Evolutionary conservation across 2,329 filamentous ascomycete species (phyloP).

Genomic region (Beauveria varroae): DNA sequence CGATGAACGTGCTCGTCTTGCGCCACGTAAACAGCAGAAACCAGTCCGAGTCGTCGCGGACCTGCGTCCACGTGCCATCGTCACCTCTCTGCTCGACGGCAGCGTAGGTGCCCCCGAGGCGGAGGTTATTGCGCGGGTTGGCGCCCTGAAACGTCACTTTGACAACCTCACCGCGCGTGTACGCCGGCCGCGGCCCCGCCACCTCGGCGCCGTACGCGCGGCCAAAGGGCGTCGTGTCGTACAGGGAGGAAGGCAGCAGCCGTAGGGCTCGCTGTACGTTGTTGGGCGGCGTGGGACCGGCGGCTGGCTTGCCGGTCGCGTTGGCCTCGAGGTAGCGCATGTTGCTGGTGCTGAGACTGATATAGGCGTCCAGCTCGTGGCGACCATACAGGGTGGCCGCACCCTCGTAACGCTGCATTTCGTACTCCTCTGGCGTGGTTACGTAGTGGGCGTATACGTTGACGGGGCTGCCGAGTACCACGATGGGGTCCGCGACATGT

Average conservation of each 20-base stretch:
- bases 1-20: constrained; percentile 59
- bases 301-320: constrained; percentile 31
- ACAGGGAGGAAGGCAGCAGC: constrained; percentile 73
- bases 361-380: constrained; percentile 76
- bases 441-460: constrained; percentile 87
- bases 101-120: constrained; percentile 68
- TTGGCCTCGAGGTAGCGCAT: constrained; percentile 30
- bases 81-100: constrained; percentile 57
- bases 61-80: constrained; percentile 49
- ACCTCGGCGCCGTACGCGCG: constrained; percentile 64
- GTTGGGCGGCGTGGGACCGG: constrained; percentile 64
- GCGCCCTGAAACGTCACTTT: constrained; percentile 71
- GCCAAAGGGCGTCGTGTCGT: constrained; percentile 59
- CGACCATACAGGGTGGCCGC: constrained; percentile 83
- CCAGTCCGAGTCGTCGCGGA: constrained; percentile 77
- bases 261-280: constrained; percentile 65
- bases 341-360: constrained; percentile 72
- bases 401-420: constrained; percentile 87
- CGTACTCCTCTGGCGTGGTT: constrained; percentile 71
- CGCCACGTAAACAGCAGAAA: constrained; percentile 74
- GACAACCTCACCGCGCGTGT: constrained; percentile 54
- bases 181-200: constrained; percentile 43
- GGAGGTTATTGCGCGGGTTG: constrained; percentile 83
- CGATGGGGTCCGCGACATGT: constrained; percentile 52
- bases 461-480: constrained; percentile 79